These are phyloP conservation scores for Trichopus zeylanicus DNA, from an alignment of 116 monocot species.

Conservation along the genomic window DNA sequence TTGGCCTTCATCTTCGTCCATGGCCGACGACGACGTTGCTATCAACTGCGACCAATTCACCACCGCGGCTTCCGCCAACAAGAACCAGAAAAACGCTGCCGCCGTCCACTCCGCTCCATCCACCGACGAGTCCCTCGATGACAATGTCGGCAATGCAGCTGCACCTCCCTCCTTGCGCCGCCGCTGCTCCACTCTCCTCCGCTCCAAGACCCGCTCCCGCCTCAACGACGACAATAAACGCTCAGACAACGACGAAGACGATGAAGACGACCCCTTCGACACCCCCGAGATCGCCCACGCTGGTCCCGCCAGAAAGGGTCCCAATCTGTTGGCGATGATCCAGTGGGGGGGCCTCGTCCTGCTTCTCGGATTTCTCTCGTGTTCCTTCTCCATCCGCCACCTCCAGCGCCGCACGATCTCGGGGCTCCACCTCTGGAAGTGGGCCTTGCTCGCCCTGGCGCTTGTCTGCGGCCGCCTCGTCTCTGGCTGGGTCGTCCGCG, in stretches of 20 bases:
- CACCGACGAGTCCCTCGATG: background rate
- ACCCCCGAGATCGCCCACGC: slow-evolving; percentile 26
- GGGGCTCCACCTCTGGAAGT: slow-evolving; percentile 52
- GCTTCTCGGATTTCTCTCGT: slow-evolving; percentile 20
- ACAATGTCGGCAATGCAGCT: background rate
- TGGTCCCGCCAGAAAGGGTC: slow-evolving; percentile 4
- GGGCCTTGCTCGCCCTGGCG: slow-evolving; percentile 34
- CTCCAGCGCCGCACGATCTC: slow-evolving; percentile 21
- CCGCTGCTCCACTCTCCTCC: slow-evolving; percentile 12
- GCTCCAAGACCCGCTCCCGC: slow-evolving; percentile 31
- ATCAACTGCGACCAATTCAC: no score
- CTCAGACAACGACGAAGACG: slow-evolving; percentile 27
- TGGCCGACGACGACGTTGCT: no score
- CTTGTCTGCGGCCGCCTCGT: slow-evolving; percentile 48
- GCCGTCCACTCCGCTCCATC: background rate
- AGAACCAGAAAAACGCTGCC: background rate
- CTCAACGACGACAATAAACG: slow-evolving; percentile 15
- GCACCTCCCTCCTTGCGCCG: slow-evolving; percentile 10
- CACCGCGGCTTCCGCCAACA: background rate
- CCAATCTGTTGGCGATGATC: slow-evolving; percentile 11
- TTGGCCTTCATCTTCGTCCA: no score
- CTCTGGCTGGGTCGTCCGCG: slow-evolving; percentile 39
- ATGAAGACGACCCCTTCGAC: slow-evolving; percentile 42
- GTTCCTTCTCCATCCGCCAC: slow-evolving; percentile 18
- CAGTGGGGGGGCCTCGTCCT: slow-evolving; percentile 29